These are phyloP conservation scores for Pterocarpus santalinus DNA, from an alignment of 306 rosid genomes.

Conservation along the genomic window DNA sequence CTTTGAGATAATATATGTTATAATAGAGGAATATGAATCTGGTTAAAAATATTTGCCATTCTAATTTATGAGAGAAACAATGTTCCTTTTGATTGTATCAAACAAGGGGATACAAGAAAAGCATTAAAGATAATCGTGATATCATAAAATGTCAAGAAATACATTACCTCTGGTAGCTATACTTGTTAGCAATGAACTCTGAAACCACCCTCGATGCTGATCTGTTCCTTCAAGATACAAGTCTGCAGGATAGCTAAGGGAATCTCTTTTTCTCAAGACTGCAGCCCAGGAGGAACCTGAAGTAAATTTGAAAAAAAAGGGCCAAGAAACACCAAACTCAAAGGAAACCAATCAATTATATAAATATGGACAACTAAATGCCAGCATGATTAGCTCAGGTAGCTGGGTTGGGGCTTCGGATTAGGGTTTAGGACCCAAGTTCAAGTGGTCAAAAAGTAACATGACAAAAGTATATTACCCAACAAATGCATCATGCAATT, in stretches of 20 bases:
- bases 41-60: not conserved
- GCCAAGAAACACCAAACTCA: slow-evolving; percentile 36
- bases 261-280: slow-evolving; percentile 73
- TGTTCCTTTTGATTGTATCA: not conserved
- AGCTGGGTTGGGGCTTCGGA: slow-evolving; percentile 14
- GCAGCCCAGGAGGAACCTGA: slow-evolving; percentile 99
- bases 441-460: slow-evolving; percentile 24
- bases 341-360: slow-evolving; percentile 34
- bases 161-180: slow-evolving; percentile 87
- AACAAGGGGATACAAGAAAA: not conserved
- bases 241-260: slow-evolving; percentile 87
- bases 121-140: slow-evolving; percentile 24
- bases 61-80: not conserved
- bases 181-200: slow-evolving; percentile 95
- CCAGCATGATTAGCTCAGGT: slow-evolving; percentile 30
- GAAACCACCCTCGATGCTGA: slow-evolving; percentile 99
- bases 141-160: slow-evolving; percentile 21
- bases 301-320: slow-evolving; percentile 47
- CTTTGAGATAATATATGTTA: too few relatives aligned
- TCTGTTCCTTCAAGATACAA: slow-evolving; percentile 98
- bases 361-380: slow-evolving; percentile 4
- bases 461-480: not conserved
- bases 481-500: slow-evolving; percentile 25
- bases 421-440: slow-evolving; percentile 28
- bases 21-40: not conserved